phyloP scores from a whole-genome alignment of 1,284 basidiomycete genomes.

The Microbotryum saponariae region DNA sequence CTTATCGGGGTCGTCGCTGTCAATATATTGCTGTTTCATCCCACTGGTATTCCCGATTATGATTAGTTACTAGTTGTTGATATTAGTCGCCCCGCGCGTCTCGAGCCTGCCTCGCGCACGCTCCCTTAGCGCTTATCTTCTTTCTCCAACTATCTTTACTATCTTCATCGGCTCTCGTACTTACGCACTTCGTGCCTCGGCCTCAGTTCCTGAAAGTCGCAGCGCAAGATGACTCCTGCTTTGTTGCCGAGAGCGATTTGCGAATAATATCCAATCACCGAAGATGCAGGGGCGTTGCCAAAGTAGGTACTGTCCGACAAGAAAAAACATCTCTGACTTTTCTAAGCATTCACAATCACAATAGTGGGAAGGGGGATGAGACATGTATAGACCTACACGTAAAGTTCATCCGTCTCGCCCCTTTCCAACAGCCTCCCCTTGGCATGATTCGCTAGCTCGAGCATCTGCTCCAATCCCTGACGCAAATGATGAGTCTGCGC shows the following conservation, averaged over 20 bases:
- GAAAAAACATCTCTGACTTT: not conserved
- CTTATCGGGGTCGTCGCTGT: slow-evolving; percentile 17
- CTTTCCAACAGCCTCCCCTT: slow-evolving; percentile 11
- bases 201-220: no score
- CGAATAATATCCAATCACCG: slow-evolving; percentile 15
- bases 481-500: slow-evolving; percentile 16
- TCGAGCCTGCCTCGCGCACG: no score
- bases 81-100: no score
- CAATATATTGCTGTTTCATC: no score
- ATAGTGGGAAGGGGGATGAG: not conserved
- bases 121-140: no score
- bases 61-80: no score
- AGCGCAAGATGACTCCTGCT: slow-evolving; percentile 7
- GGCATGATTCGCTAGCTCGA: slow-evolving; percentile 14
- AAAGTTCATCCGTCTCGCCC: slow-evolving; percentile 19
- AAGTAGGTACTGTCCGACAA: slow-evolving; percentile 9
- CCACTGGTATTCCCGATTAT: no score
- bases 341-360: no score
- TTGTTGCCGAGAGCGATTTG: slow-evolving; percentile 20
- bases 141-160: no score
- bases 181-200: no score
- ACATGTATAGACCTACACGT: not conserved
- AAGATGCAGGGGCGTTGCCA: slow-evolving; percentile 12
- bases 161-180: no score
- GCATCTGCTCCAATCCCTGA: slow-evolving; percentile 20